These are phyloP conservation scores for Kuraishia ogatae DNA, from an alignment of 805 yeast species.

Conservation along the genomic window DNA sequence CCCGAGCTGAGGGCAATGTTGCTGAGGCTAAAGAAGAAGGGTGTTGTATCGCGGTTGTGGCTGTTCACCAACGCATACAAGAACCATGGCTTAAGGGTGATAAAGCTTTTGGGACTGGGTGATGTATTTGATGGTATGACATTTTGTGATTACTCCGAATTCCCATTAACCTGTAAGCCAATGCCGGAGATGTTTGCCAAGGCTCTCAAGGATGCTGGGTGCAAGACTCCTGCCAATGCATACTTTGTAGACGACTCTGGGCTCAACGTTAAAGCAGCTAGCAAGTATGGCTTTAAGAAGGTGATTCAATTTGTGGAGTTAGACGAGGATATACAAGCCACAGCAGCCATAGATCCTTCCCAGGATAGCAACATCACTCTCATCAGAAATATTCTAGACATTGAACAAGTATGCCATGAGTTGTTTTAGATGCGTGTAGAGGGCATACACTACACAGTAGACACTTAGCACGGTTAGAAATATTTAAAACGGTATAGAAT, in stretches of 20 bases:
- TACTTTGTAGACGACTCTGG: constrained; percentile 87
- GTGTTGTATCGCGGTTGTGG: constrained; percentile 72
- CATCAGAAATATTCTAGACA: constrained; percentile 49
- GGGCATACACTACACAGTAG: background rate
- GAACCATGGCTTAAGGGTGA: constrained; percentile 79
- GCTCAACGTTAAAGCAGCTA: constrained; percentile 69
- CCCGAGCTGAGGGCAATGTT: constrained; percentile 43
- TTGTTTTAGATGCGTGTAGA: constrained; percentile 23
- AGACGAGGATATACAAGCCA: constrained; percentile 38
- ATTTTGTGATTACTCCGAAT: constrained; percentile 74
- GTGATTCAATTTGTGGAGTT: constrained; percentile 72
- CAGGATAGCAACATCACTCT: constrained; percentile 31
- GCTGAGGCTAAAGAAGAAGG: constrained; percentile 28
- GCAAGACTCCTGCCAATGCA: constrained; percentile 35
- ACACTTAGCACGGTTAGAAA: background rate
- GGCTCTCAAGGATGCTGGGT: constrained; percentile 60
- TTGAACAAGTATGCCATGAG: constrained; percentile 43
- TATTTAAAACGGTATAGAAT: no score
- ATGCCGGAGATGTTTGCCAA: constrained; percentile 57
- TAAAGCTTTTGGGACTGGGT: constrained; percentile 77
- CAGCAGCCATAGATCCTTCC: constrained; percentile 19
- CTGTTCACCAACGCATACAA: constrained; percentile 90
- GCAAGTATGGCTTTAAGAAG: constrained; percentile 59
- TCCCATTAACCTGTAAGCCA: constrained; percentile 84
- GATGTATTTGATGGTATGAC: constrained; percentile 92